Percentiles rank a stretch among this genome's conserved stretches.
These are phyloP conservation scores for Sporisorium scitamineum DNA, from an alignment of 1,284 basidiomycete species.

Conservation along the genomic window DNA sequence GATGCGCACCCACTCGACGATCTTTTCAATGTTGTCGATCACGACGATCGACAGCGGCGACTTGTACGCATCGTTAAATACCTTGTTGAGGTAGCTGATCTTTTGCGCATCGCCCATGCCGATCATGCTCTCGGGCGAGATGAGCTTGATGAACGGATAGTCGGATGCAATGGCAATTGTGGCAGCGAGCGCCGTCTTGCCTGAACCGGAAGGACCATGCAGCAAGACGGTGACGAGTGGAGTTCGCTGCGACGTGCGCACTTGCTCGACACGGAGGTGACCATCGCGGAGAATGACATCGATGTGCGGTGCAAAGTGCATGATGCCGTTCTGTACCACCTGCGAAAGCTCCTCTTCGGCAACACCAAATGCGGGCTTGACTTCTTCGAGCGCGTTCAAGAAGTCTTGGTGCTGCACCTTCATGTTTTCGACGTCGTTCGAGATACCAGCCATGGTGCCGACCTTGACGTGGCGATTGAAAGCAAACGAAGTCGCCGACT, in stretches of 20 bases:
- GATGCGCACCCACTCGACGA: constrained; percentile 86
- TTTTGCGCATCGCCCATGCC: constrained; percentile 92
- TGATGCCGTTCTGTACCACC: constrained; percentile 96
- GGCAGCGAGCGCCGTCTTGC: constrained; percentile 95
- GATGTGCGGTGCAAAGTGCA: constrained; percentile 82
- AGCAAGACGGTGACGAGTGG: constrained; percentile 91
- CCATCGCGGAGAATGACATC: constrained; percentile 85
- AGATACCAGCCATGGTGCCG: constrained; percentile 95
- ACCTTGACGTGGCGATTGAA: constrained; percentile 98
- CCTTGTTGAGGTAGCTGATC: constrained; percentile 89
- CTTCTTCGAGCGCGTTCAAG: constrained; percentile 90
- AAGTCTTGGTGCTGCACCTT: constrained; percentile 91
- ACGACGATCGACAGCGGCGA: constrained; percentile 95
- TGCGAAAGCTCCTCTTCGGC: constrained; percentile 94
- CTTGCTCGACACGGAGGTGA: constrained; percentile 94
- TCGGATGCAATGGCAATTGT: constrained; percentile 92
- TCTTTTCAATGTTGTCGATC: constrained; percentile 76
- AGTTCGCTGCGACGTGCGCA: constrained; percentile 87
- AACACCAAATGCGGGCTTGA: constrained; percentile 96
- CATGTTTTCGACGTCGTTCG: constrained; percentile 93
- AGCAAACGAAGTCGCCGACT: constrained; percentile 97
- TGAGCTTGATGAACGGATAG: constrained; percentile 98
- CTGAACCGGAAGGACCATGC: constrained; percentile 87
- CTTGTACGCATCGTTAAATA: constrained; percentile 97
- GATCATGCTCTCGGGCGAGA: constrained; percentile 97